Conservation (phyloP, 192 early-diverging fungal species). For the Backusella circina region DNA sequence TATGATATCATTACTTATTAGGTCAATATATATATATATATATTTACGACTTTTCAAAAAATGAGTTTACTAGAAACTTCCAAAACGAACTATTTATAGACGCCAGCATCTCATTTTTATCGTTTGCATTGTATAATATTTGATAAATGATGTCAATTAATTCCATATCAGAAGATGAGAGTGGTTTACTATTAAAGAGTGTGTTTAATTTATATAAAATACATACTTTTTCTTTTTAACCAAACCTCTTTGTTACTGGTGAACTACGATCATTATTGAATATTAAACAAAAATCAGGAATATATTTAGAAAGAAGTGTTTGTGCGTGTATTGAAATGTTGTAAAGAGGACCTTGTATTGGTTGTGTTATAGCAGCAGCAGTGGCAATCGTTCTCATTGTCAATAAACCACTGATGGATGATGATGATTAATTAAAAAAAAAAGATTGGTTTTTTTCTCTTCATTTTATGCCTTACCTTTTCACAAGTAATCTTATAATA, state of each 20-base stretch:
- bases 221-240: neutral
- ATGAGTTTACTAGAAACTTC: conserved; percentile 31
- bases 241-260: conserved; percentile 3
- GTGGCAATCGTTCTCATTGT: conserved; percentile 6
- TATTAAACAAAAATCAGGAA: conserved; percentile 11
- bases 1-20: neutral
- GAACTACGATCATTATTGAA: conserved; percentile 10
- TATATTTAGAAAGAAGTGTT: conserved; percentile 15
- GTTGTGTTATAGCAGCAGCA: neutral
- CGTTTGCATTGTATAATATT: conserved; percentile 8
- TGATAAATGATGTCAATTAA: conserved; percentile 24
- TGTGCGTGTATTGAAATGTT: conserved; percentile 15
- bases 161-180: conserved; percentile 19
- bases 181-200: neutral
- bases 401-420: conserved; percentile 17
- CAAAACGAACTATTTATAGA: conserved; percentile 27
- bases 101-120: conserved; percentile 8
- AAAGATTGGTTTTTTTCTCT: neutral
- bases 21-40: neutral
- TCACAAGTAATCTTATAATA: conserved; percentile 19
- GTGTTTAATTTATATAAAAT: neutral
- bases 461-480: conserved; percentile 16
- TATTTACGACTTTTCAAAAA: conserved; percentile 30
- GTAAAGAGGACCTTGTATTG: conserved; percentile 24
- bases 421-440: neutral